Evolutionary conservation across 331 rosid genomes (phyloP).

Genomic region (Erythrophleum ivorense): DNA sequence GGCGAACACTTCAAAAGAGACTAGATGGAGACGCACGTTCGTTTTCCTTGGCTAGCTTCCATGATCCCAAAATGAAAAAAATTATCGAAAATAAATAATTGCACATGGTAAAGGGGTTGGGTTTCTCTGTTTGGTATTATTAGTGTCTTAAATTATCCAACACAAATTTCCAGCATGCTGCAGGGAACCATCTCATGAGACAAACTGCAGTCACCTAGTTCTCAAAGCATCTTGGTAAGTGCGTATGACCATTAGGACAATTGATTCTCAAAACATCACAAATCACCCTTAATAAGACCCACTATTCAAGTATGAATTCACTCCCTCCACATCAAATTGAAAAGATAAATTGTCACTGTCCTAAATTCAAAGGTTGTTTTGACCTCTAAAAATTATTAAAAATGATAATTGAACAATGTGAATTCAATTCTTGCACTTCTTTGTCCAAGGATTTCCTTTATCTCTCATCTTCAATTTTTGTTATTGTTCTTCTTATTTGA

Average conservation of each 20-base stretch:
- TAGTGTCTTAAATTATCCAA: not conserved
- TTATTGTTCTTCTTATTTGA: no score
- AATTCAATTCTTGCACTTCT: constrained; percentile 25
- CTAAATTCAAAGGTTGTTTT: constrained; percentile 21
- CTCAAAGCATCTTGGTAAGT: not conserved
- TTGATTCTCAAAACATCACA: no score
- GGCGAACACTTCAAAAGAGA: not conserved
- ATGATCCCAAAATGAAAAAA: not conserved
- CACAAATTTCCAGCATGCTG: not conserved
- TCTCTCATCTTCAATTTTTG: no score
- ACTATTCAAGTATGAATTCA: no score
- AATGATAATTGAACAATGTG: constrained; percentile 21
- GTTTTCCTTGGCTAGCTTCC: not conserved
- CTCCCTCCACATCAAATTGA: not conserved
- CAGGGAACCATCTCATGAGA: not conserved
- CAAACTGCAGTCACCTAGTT: not conserved
- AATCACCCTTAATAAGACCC: no score
- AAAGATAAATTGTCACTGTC: constrained; percentile 9
- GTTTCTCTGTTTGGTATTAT: not conserved
- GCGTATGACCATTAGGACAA: no score
- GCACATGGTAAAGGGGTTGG: not conserved
- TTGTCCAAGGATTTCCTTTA: not conserved
- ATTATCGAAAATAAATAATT: not conserved
- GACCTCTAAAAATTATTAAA: constrained; percentile 19
- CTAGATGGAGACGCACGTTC: not conserved